A percentile compares a stretch with the other conserved stretches of the same genome.
phyloP scores from a whole-genome alignment of 495 filamentous ascomycete species.

The Penicillium paxilli region DNA sequence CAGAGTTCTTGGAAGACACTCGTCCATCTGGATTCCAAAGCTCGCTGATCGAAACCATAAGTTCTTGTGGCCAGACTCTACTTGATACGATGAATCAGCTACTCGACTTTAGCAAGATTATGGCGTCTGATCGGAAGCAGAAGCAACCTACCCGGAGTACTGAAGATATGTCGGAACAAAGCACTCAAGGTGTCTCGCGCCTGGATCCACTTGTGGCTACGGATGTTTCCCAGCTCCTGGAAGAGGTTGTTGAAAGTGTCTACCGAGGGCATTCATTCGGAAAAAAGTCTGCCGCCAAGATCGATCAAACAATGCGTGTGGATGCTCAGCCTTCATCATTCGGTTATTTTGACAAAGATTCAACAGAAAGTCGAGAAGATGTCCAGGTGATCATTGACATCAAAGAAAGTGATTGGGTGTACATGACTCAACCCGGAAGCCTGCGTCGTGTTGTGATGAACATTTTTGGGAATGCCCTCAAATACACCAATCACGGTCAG shows the following conservation, averaged over 20 bases:
- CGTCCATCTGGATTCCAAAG: conserved; percentile 44
- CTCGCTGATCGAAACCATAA: conserved; percentile 55
- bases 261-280: conserved; percentile 9
- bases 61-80: conserved; percentile 60
- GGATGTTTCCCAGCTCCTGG: conserved; percentile 7
- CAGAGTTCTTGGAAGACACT: conserved; percentile 59
- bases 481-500: conserved; percentile 62
- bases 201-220: conserved; percentile 9
- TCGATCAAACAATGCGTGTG: not conserved
- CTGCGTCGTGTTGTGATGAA: conserved; percentile 70
- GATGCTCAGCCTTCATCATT: not conserved
- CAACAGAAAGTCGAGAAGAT: conserved; percentile 25
- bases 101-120: conserved; percentile 22
- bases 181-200: not conserved
- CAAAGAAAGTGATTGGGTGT: conserved; percentile 49
- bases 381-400: conserved; percentile 52
- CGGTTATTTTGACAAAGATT: not conserved
- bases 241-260: conserved; percentile 19
- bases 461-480: conserved; percentile 70
- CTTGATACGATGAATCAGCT: conserved; percentile 48
- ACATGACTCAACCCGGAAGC: conserved; percentile 60
- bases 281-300: not conserved
- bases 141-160: conserved; percentile 3
- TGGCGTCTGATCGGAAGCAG: conserved; percentile 12
- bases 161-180: conserved; percentile 1